Evolutionary conservation across 805 yeast genomes (phyloP).

Genomic region (Yarrowia sp.): DNA sequence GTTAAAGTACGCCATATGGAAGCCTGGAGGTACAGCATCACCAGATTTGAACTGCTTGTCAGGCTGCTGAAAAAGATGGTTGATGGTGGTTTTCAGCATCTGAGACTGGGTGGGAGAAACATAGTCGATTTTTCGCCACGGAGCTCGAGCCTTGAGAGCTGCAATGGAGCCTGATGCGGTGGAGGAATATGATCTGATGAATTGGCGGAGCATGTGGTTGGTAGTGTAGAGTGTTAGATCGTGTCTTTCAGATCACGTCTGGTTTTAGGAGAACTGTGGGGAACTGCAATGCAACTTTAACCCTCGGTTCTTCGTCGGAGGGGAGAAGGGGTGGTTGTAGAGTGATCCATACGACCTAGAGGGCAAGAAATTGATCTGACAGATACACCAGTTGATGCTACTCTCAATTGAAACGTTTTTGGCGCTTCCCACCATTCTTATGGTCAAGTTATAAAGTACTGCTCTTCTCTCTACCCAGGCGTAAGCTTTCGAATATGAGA

Average conservation of each 20-base stretch:
- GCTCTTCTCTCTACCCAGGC: too few relatives aligned
- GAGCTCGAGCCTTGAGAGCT: conserved; percentile 37
- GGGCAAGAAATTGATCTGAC: too few relatives aligned
- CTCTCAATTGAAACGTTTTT: too few relatives aligned
- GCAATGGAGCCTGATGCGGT: conserved; percentile 2
- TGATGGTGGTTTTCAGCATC: conserved; percentile 48
- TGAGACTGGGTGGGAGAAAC: conserved; percentile 47
- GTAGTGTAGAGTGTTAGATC: not conserved
- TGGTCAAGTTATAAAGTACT: too few relatives aligned
- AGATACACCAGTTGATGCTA: too few relatives aligned
- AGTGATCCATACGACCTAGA: too few relatives aligned
- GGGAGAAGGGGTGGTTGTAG: not conserved
- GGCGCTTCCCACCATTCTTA: too few relatives aligned
- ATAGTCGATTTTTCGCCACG: conserved; percentile 47
- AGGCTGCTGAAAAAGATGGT: conserved; percentile 42
- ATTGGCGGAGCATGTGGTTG: not conserved
- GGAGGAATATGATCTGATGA: not conserved
- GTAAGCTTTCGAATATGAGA: too few relatives aligned
- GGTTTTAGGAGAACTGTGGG: not conserved
- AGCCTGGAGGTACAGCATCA: conserved; percentile 55
- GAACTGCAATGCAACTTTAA: conserved; percentile 26
- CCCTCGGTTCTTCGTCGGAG: conserved; percentile 17
- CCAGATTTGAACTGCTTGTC: conserved; percentile 39
- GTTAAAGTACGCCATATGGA: conserved; percentile 71
- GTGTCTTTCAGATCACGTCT: not conserved